These are phyloP conservation scores for Jimgerdemannia lactiflua DNA, from an alignment of 192 early-diverging fungal genomes.

Conservation along the genomic window DNA sequence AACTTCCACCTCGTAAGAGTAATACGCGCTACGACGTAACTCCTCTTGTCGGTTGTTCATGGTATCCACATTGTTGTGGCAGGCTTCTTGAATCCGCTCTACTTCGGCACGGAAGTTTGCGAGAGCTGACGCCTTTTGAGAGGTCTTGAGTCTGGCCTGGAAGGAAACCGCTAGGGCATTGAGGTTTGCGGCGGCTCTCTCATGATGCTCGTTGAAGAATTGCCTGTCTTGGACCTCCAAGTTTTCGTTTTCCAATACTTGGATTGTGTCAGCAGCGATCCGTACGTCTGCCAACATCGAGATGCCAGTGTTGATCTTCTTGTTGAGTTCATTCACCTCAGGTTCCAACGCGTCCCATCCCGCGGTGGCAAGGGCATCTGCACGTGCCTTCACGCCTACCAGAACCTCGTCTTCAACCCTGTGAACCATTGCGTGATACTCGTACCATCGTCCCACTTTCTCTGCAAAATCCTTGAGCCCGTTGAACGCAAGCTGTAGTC, in stretches of 20 bases:
- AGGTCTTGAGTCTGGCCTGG: neutral
- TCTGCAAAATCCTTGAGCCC: constrained; percentile 11
- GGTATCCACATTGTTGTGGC: neutral
- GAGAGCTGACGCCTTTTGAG: neutral
- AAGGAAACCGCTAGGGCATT: neutral
- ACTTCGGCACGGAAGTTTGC: neutral
- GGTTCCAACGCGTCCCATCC: constrained; percentile 10
- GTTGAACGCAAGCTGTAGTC: constrained; percentile 8
- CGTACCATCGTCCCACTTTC: constrained; percentile 21
- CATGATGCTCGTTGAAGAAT: neutral
- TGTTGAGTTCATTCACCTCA: neutral
- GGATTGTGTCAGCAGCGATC: neutral
- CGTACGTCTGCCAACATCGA: neutral
- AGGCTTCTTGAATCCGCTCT: neutral
- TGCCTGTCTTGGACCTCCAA: neutral
- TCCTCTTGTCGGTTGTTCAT: neutral
- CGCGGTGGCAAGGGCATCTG: neutral
- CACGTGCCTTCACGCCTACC: constrained; percentile 3
- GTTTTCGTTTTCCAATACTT: neutral
- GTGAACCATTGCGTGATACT: constrained; percentile 19
- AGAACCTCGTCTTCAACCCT: constrained; percentile 12
- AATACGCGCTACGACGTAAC: neutral
- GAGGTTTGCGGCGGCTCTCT: neutral
- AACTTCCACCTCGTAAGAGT: neutral
- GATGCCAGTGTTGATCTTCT: neutral